phyloP scores from a whole-genome alignment of 2,329 filamentous ascomycete species.

The Stemphylium beticola region DNA sequence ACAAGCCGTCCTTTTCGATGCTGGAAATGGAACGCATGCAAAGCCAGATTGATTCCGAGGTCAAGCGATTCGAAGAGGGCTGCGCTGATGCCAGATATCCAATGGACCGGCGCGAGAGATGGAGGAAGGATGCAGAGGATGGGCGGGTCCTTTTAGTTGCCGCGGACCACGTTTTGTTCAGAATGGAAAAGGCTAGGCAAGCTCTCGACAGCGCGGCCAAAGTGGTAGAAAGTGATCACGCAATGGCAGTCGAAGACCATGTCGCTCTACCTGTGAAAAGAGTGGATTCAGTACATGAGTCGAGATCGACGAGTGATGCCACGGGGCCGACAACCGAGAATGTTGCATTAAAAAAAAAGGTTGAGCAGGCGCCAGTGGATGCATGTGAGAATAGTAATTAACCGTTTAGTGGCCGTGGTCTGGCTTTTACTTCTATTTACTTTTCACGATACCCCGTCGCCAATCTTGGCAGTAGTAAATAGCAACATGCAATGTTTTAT shows the following conservation, averaged over 20 bases:
- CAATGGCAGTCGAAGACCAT: background rate
- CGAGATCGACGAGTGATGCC: background rate
- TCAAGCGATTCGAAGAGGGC: slow-evolving; percentile 26
- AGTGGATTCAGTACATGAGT: background rate
- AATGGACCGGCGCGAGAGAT: slow-evolving; percentile 21
- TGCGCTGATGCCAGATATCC: slow-evolving; percentile 6
- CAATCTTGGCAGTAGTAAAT: background rate
- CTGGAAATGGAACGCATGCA: slow-evolving; percentile 28
- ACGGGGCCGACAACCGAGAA: background rate
- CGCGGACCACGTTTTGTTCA: slow-evolving; percentile 21
- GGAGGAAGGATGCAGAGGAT: slow-evolving; percentile 31
- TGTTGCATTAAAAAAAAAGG: background rate
- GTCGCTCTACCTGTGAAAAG: background rate
- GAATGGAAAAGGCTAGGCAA: slow-evolving; percentile 10
- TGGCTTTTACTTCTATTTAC: background rate
- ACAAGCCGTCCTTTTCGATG: slow-evolving; percentile 26
- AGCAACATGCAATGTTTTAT: no score
- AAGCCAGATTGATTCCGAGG: slow-evolving; percentile 20
- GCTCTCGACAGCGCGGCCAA: background rate
- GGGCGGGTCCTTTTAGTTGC: slow-evolving; percentile 27
- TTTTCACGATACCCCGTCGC: background rate
- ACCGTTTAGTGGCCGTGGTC: background rate
- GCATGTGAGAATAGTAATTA: background rate
- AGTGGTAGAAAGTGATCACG: background rate
- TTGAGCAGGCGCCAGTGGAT: background rate